These are phyloP conservation scores for Cladophialophora exuberans DNA, from an alignment of 2,329 filamentous ascomycete species.

Conservation along the genomic window DNA sequence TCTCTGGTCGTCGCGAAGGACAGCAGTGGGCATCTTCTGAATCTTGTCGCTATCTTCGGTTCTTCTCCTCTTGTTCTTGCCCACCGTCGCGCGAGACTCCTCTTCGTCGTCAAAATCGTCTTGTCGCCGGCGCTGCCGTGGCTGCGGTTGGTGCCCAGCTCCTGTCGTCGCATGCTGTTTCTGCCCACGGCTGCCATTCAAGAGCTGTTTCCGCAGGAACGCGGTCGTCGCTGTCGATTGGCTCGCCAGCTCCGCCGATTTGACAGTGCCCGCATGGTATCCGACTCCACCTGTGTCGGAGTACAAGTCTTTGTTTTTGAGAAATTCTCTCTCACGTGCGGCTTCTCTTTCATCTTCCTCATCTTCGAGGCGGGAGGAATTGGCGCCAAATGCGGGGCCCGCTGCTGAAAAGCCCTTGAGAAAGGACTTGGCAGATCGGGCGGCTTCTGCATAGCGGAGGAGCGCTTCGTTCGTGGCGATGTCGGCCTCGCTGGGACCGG, in stretches of 20 bases:
- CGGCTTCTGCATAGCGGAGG: conserved; percentile 24
- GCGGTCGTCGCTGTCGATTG: conserved; percentile 6
- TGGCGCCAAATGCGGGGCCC: too few relatives aligned
- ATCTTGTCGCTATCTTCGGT: too few relatives aligned
- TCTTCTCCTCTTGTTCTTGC: not conserved
- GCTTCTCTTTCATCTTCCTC: conserved; percentile 11
- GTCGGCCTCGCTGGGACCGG: conserved; percentile 13
- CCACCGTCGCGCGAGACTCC: conserved; percentile 10
- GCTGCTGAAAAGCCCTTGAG: conserved; percentile 11
- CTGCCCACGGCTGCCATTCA: conserved; percentile 8
- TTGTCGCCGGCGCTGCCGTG: not conserved
- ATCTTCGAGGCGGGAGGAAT: not conserved
- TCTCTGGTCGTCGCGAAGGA: not conserved
- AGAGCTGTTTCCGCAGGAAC: conserved; percentile 26
- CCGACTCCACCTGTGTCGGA: conserved; percentile 24
- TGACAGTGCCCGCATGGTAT: not conserved
- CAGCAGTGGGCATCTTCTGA: not conserved
- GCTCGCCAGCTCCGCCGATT: not conserved
- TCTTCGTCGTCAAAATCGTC: conserved; percentile 11
- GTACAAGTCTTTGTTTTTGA: conserved; percentile 9
- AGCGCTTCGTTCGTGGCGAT: conserved; percentile 25
- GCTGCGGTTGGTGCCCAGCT: conserved; percentile 7
- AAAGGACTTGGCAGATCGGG: conserved; percentile 25
- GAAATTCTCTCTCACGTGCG: conserved; percentile 10
- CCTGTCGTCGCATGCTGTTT: conserved; percentile 1